A percentile compares a stretch with the other conserved stretches of the same genome.
These are phyloP conservation scores for Volvox reticuliferus DNA, from an alignment of 139 green algal genomes.

Conservation along the genomic window DNA sequence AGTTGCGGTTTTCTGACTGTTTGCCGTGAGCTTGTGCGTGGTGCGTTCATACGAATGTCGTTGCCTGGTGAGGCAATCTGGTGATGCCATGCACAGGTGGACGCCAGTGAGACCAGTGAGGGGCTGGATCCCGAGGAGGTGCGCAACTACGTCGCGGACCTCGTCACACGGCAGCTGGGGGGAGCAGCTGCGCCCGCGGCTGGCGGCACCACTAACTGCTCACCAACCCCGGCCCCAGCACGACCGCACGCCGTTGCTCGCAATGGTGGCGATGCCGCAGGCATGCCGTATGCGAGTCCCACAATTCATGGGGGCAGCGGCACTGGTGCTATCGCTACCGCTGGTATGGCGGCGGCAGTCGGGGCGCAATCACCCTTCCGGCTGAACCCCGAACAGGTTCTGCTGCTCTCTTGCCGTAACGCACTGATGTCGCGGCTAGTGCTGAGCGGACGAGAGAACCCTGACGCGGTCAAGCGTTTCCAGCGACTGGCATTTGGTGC, in stretches of 20 bases:
- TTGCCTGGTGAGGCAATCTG: too few relatives aligned
- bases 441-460: slow-evolving; percentile 53
- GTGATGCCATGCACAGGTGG: slow-evolving; percentile 39
- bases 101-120: slow-evolving; percentile 62
- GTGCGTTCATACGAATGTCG: too few relatives aligned
- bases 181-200: slow-evolving; percentile 14
- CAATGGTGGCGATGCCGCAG: too few relatives aligned
- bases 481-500: slow-evolving; percentile 70
- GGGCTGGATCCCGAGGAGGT: slow-evolving; percentile 73
- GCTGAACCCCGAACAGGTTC: slow-evolving; percentile 74
- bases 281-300: too few relatives aligned
- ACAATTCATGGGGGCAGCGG: not conserved
- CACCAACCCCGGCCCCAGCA: not conserved
- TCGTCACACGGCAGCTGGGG: slow-evolving; percentile 67
- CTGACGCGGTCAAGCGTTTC: slow-evolving; percentile 63
- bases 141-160: slow-evolving; percentile 65
- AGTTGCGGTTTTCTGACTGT: too few relatives aligned
- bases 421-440: slow-evolving; percentile 78
- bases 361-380: slow-evolving; percentile 42
- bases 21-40: too few relatives aligned
- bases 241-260: not conserved
- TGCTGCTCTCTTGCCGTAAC: slow-evolving; percentile 78
- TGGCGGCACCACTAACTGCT: too few relatives aligned
- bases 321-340: not conserved
- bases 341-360: not conserved